Conservation (phyloP, 1,284 basidiomycete genomes). For the Cutaneotrichosporon cyanovorans region DNA sequence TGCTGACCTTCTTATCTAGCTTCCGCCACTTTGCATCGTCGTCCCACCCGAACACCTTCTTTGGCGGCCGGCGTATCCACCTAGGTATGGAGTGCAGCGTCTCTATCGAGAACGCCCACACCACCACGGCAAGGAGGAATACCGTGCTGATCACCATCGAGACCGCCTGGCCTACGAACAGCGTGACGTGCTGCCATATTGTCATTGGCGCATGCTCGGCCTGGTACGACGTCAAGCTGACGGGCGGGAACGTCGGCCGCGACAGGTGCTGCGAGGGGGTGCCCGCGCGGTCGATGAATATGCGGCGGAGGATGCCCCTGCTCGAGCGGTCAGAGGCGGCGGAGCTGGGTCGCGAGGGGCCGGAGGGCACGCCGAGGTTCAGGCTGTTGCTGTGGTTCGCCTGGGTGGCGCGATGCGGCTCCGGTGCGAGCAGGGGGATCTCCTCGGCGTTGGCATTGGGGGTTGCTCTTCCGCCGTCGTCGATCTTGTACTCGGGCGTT, state of each 20-base stretch:
- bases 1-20: constrained; percentile 49
- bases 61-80: background rate
- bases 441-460: background rate
- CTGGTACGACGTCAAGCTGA: constrained; percentile 39
- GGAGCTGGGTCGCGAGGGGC: constrained; percentile 27
- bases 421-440: constrained; percentile 28
- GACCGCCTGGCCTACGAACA: constrained; percentile 48
- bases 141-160: constrained; percentile 50
- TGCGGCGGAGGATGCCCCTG: constrained; percentile 35
- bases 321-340: constrained; percentile 24
- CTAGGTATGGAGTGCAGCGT: constrained; percentile 31
- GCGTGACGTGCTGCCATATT: constrained; percentile 30
- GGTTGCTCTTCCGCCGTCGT: constrained; percentile 7
- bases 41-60: constrained; percentile 50
- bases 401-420: constrained; percentile 8
- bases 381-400: background rate
- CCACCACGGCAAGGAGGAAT: constrained; percentile 49
- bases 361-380: too few species aligned
- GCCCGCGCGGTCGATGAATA: constrained; percentile 42
- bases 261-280: constrained; percentile 43
- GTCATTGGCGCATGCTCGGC: constrained; percentile 35
- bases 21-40: constrained; percentile 49
- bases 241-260: constrained; percentile 45
- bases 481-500: constrained; percentile 33
- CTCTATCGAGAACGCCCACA: constrained; percentile 44